phyloP scores from a whole-genome alignment of 1,284 basidiomycete species.

The Amylostereum areolatum region DNA sequence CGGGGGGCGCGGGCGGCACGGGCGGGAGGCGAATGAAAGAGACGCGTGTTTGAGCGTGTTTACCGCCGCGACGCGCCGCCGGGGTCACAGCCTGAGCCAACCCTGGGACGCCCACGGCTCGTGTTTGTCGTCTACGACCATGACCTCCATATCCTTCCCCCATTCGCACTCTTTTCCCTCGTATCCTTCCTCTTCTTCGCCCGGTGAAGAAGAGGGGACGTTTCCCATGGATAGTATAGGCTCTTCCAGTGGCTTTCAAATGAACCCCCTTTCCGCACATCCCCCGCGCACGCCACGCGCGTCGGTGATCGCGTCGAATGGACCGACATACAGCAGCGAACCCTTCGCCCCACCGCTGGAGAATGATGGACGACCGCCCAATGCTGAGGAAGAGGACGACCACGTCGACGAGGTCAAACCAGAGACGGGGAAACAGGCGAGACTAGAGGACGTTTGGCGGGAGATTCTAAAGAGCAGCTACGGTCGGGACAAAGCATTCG shows the following conservation, averaged over 20 bases:
- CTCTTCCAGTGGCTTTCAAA: slow-evolving; percentile 54
- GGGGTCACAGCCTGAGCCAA: too few relatives aligned
- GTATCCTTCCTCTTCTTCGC: slow-evolving; percentile 27
- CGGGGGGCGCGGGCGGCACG: not conserved
- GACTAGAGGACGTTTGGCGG: slow-evolving; percentile 65
- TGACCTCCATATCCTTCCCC: slow-evolving; percentile 39
- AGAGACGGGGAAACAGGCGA: slow-evolving; percentile 38
- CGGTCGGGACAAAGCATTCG: slow-evolving; percentile 78
- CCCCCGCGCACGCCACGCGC: slow-evolving; percentile 69
- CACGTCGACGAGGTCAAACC: slow-evolving; percentile 24
- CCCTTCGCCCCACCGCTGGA: slow-evolving; percentile 36
- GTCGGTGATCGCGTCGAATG: slow-evolving; percentile 32
- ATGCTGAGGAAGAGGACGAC: slow-evolving; percentile 38
- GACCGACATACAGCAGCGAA: slow-evolving; percentile 21
- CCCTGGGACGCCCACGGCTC: too few relatives aligned
- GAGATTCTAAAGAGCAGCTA: slow-evolving; percentile 69
- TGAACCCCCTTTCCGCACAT: slow-evolving; percentile 72
- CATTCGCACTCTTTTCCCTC: slow-evolving; percentile 12
- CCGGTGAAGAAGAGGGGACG: slow-evolving; percentile 33
- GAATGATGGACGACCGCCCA: slow-evolving; percentile 22
- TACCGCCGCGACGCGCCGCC: not conserved
- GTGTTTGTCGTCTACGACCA: slow-evolving; percentile 9
- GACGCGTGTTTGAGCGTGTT: slow-evolving; percentile 1
- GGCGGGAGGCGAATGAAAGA: not conserved
- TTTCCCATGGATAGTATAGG: slow-evolving; percentile 34